Evolutionary conservation across 441 rosid species (phyloP).

Genomic region (Biscutella laevigata): DNA sequence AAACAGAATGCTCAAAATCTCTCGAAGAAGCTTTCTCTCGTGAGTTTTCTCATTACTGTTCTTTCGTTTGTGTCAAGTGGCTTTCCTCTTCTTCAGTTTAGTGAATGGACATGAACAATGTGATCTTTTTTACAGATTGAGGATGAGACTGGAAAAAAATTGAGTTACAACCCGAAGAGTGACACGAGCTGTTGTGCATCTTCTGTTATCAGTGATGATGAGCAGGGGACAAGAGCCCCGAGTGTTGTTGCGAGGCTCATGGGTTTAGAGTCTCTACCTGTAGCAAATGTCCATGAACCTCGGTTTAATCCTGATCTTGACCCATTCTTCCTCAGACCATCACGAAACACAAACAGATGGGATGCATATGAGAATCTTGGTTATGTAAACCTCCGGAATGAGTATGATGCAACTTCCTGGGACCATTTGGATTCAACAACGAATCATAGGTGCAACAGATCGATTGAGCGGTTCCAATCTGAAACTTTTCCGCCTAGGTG

Average conservation of each 20-base stretch:
- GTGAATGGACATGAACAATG: conserved; percentile 1
- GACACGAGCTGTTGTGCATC: conserved; percentile 57
- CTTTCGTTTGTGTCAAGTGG: neutral
- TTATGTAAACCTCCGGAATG: conserved; percentile 27
- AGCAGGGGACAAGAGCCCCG: conserved; percentile 56
- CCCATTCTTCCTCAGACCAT: conserved; percentile 29
- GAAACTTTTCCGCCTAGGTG: conserved; percentile 71
- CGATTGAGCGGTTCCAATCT: conserved; percentile 67
- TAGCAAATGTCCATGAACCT: conserved; percentile 35
- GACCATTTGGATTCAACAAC: conserved; percentile 36
- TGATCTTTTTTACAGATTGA: conserved; percentile 34
- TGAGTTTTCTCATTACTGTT: conserved; percentile 26
- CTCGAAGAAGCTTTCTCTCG: conserved; percentile 32
- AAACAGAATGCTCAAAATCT: conserved; percentile 34
- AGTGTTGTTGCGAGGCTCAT: conserved; percentile 93
- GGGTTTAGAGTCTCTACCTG: conserved; percentile 87
- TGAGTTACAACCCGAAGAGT: conserved; percentile 38
- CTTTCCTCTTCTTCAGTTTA: conserved; percentile 3
- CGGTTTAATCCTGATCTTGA: conserved; percentile 35
- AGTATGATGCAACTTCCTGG: conserved; percentile 29
- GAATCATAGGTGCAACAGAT: conserved; percentile 35
- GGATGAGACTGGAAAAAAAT: conserved; percentile 38
- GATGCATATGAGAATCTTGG: conserved; percentile 37
- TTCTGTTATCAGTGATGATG: conserved; percentile 65
- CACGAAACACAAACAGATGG: conserved; percentile 29